Evolutionary conservation across 176 grass and related monocot species (phyloP), one percentile per base, ranked within the genome.

Genomic region (Ampelocalamus luodianensis): DNA sequence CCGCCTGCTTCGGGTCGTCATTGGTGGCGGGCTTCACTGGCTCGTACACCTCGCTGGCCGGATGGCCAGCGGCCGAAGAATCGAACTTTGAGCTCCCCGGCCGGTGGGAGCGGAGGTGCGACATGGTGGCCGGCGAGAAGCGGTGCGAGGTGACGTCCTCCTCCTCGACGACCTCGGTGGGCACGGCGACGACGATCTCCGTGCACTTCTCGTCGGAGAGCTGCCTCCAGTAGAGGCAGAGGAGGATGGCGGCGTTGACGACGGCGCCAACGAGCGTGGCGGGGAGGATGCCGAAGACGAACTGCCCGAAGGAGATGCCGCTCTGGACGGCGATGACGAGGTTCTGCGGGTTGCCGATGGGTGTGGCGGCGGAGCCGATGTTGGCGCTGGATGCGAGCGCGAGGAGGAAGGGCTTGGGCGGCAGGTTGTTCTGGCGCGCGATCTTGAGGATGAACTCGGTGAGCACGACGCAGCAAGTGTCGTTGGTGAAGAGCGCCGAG

Each of bases 291-390:
- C 96, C 89, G 12, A 84, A 54, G 1, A 98, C 72, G 81, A 98
- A 95, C 20, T 67, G 72, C 0, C 91, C 91, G 50, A 98, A 98
- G 3, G 96, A 72, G 46, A 98, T 94, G 18, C 92, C 85, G 82
- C 96, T 95, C 80, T 92, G 96, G 2, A 90, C 89, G 49, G 96
- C 96, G 73, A 98, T 98, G 5, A 98, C 93, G 3, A 98, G 73
- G 86, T 98, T 98, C 90, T 98, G 96, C 17, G 96, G 96, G 86
- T 98, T 98, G 26, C 96, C 96, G 79, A 98, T 98, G 10, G 96
- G 96, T 16, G 96, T 98, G 0, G 91, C 77, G 1, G 96, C 91
- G 0, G 93, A 95, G 0, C 96, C 96, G 80, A 98, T 93, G 77
- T 98, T 98, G 27, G 96, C 32, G 32, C 32, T 34, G 32, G 32